These are phyloP conservation scores for Thermothielavioides terrestris DNA, from an alignment of 495 filamentous ascomycete species.

Conservation along the genomic window DNA sequence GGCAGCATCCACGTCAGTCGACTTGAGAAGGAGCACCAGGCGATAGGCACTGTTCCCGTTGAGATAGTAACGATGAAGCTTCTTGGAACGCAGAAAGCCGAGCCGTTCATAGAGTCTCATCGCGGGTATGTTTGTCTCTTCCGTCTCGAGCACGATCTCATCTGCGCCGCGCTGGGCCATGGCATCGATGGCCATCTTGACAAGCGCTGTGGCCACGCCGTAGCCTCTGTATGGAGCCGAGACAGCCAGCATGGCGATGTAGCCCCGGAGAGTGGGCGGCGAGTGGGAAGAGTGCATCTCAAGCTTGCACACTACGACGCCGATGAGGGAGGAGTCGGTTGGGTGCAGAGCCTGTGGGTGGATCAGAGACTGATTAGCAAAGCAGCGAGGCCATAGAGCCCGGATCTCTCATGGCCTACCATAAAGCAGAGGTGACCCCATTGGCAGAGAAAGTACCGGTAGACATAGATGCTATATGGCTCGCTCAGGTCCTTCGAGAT, in stretches of 20 bases:
- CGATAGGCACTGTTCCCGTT: conserved; percentile 94
- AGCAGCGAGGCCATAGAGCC: not conserved
- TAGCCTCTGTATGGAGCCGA: conserved; percentile 65
- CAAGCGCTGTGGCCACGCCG: conserved; percentile 86
- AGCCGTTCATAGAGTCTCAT: conserved; percentile 91
- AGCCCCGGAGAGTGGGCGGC: conserved; percentile 74
- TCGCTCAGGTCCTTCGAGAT: conserved; percentile 97
- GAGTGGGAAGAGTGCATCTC: conserved; percentile 68
- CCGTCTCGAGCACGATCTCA: conserved; percentile 94
- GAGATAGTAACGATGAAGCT: conserved; percentile 89
- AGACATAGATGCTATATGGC: conserved; percentile 99
- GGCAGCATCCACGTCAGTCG: conserved; percentile 25
- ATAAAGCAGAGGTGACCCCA: conserved; percentile 96
- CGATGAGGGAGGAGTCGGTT: conserved; percentile 47
- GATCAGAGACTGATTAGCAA: not conserved
- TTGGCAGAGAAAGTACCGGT: conserved; percentile 96
- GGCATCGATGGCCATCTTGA: conserved; percentile 82
- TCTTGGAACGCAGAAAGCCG: conserved; percentile 88
- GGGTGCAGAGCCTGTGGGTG: conserved; percentile 60
- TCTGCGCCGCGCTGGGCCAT: conserved; percentile 82
- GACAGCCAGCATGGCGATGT: conserved; percentile 97
- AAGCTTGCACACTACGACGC: conserved; percentile 93
- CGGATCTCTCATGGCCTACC: conserved; percentile 35
- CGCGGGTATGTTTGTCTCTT: conserved; percentile 85
- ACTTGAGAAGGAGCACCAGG: conserved; percentile 72